Percentiles rank a stretch among this genome's conserved stretches.
phyloP scores from a whole-genome alignment of 2,329 filamentous ascomycete species.

The Fusarium pseudoanthophilum region DNA sequence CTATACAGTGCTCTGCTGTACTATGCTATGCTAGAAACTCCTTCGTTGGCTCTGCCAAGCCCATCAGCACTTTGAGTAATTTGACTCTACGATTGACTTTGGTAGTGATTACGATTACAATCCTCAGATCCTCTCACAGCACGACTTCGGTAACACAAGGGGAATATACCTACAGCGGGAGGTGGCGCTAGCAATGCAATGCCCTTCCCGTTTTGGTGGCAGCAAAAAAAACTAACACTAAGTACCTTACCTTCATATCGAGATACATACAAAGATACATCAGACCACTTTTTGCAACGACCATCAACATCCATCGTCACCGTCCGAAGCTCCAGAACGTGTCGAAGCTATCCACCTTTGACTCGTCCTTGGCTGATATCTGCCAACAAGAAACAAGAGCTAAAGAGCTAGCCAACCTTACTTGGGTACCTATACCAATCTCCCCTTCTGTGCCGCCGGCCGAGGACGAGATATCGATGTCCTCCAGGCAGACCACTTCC shows the following conservation, averaged over 20 bases:
- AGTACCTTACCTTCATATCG: neutral
- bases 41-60: neutral
- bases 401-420: conserved; percentile 7
- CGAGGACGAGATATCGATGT: conserved; percentile 11
- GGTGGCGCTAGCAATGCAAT: conserved; percentile 23
- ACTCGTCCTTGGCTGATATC: conserved; percentile 18
- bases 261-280: conserved; percentile 22
- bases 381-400: conserved; percentile 13
- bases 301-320: conserved; percentile 14
- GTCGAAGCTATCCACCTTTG: conserved; percentile 19
- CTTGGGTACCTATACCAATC: conserved; percentile 3
- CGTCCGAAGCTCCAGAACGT: conserved; percentile 20
- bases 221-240: conserved; percentile 5
- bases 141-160: neutral
- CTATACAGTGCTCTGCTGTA: neutral
- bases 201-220: conserved; percentile 7
- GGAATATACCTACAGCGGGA: conserved; percentile 1
- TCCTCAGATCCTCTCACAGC: neutral
- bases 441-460: neutral
- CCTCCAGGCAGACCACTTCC: conserved; percentile 31
- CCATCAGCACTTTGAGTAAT: conserved; percentile 1
- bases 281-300: conserved; percentile 24
- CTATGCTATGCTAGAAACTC: neutral
- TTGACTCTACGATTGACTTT: conserved; percentile 15
- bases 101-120: neutral